phyloP scores from a whole-genome alignment of 768 basidiomycete genomes.

The Lactarius akahatsu region DNA sequence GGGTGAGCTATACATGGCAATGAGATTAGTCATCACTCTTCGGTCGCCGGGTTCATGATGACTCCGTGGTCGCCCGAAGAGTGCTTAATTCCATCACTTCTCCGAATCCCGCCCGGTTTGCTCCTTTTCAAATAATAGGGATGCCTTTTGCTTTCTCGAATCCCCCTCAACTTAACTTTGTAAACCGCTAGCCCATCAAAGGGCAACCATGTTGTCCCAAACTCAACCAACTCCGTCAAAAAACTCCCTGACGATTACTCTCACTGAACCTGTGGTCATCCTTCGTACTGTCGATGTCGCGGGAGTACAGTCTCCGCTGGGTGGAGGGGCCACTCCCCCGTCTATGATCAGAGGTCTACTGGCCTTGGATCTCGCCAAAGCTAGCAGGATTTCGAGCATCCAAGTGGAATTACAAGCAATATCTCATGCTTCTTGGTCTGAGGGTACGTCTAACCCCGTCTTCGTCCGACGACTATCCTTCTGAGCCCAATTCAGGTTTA shows the following conservation, averaged over 20 bases:
- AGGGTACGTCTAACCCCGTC: conserved; percentile 54
- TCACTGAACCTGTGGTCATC: conserved; percentile 58
- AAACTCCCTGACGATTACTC: conserved; percentile 43
- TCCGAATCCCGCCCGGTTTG: conserved; percentile 1
- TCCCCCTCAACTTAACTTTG: neutral
- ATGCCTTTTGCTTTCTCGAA: neutral
- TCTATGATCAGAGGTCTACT: conserved; percentile 66
- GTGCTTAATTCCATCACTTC: neutral
- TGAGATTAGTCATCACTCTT: neutral
- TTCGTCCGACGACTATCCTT: conserved; percentile 15
- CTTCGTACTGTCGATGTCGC: conserved; percentile 43
- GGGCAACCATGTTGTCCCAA: neutral
- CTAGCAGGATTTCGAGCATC: conserved; percentile 84
- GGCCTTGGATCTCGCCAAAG: conserved; percentile 64
- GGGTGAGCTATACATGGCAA: conserved; percentile 5
- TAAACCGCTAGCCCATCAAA: neutral
- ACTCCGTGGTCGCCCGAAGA: neutral
- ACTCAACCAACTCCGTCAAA: conserved; percentile 38
- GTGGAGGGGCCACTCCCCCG: conserved; percentile 42
- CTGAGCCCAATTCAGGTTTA: conserved; percentile 55
- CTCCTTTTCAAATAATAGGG: neutral
- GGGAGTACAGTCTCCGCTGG: conserved; percentile 32
- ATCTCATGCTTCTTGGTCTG: conserved; percentile 74
- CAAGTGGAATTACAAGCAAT: conserved; percentile 76
- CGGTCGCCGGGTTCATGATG: neutral